Conservation (phyloP, 345 rosid genomes). For the Sisymbrium irio region DNA sequence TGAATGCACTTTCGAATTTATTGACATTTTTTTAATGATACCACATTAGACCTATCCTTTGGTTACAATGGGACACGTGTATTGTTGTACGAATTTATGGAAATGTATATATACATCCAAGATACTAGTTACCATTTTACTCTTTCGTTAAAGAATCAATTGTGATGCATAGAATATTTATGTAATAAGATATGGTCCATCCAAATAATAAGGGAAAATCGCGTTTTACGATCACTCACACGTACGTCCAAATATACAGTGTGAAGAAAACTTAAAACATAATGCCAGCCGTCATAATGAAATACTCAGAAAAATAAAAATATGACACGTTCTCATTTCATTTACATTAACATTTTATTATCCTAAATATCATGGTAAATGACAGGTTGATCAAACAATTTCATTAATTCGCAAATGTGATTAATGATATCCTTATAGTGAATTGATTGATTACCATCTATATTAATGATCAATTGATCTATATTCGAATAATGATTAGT, state of each 20-base stretch:
- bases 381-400: not conserved
- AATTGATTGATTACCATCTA: not conserved
- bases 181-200: not conserved
- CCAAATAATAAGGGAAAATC: not conserved
- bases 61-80: not conserved
- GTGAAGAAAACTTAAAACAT: no score
- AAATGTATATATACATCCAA: not conserved
- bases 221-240: not conserved
- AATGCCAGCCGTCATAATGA: not conserved
- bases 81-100: not conserved
- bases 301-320: not conserved
- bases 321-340: not conserved
- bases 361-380: not conserved
- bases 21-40: not conserved
- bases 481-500: not conserved
- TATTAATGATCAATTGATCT: no score
- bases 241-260: no score
- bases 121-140: conserved; percentile 22
- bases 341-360: not conserved
- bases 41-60: not conserved
- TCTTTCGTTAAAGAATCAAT: not conserved
- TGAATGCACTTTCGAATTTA: conserved; percentile 2
- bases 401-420: not conserved
- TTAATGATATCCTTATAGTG: not conserved
- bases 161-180: conserved; percentile 2